Percentiles rank a stretch among this genome's conserved stretches.
Evolutionary conservation across 2,329 filamentous ascomycete genomes (phyloP).

Genomic region (Penicillium sp.): DNA sequence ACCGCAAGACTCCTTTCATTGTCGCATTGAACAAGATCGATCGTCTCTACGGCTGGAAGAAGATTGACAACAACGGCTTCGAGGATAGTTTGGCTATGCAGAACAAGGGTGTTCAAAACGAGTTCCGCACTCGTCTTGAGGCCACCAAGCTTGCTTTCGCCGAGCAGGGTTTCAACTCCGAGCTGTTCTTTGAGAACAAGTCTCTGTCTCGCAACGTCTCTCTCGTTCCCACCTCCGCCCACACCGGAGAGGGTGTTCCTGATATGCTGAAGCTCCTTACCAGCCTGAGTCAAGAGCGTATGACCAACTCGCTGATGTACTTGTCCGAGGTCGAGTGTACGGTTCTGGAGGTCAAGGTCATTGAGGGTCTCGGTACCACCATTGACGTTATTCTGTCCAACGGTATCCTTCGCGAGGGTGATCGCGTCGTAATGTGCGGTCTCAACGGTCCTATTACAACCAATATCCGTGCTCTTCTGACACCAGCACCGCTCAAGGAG

Average conservation of each 20-base stretch:
- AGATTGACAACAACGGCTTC: slow-evolving; percentile 98
- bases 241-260: slow-evolving; percentile 98
- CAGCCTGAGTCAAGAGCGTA: slow-evolving; percentile 90
- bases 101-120: slow-evolving; percentile 88
- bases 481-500: slow-evolving; percentile 89
- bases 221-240: slow-evolving; percentile 93
- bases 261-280: slow-evolving; percentile 97
- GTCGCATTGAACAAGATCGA: slow-evolving; percentile 99
- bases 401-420: slow-evolving; percentile 89
- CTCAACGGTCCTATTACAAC: slow-evolving; percentile 95
- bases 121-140: slow-evolving; percentile 86
- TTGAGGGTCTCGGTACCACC: slow-evolving; percentile 97
- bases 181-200: slow-evolving; percentile 97
- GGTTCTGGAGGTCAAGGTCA: slow-evolving; percentile 97
- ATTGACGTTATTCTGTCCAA: slow-evolving; percentile 97
- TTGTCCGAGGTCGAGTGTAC: slow-evolving; percentile 96
- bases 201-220: slow-evolving; percentile 93
- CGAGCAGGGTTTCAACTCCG: slow-evolving; percentile 96
- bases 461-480: slow-evolving; percentile 90
- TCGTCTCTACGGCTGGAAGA: slow-evolving; percentile 98
- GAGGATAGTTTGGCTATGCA: slow-evolving; percentile 86
- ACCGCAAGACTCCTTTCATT: slow-evolving; percentile 95
- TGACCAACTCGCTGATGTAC: slow-evolving; percentile 97
- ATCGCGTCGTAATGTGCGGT: slow-evolving; percentile 91
- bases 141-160: slow-evolving; percentile 91